Conservation (phyloP, 768 basidiomycete genomes). For the Leccinum obscurum region DNA sequence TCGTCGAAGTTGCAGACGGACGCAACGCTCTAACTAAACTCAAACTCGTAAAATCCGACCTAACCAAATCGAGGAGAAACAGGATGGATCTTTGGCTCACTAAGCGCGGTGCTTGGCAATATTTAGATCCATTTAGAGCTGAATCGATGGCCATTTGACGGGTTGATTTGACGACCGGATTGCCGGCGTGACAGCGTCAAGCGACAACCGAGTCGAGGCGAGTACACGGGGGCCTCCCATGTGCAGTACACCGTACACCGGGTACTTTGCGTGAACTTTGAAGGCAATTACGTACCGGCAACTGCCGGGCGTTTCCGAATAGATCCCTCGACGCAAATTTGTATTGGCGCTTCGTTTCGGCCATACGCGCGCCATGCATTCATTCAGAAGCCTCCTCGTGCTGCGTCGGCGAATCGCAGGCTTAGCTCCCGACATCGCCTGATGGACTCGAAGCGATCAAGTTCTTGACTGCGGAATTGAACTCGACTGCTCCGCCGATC, state of each 20-base stretch:
- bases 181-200: not conserved
- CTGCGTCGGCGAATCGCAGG: not conserved
- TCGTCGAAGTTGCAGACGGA: no score
- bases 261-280: not conserved
- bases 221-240: not conserved
- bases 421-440: not conserved
- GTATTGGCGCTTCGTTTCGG: not conserved
- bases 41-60: not conserved
- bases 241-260: not conserved
- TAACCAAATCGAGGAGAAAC: not conserved
- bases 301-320: not conserved
- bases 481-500: conserved; percentile 14
- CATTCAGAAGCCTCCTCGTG: not conserved
- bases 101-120: not conserved
- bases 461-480: conserved; percentile 5
- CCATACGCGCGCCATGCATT: no score
- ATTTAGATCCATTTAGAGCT: not conserved
- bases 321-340: not conserved
- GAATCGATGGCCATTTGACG: not conserved
- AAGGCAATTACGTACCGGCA: not conserved
- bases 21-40: no score
- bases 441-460: conserved; percentile 7
- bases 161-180: not conserved
- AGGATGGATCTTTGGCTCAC: not conserved
- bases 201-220: not conserved